Conservation (phyloP, 2,329 filamentous ascomycete species). For the Macrophomina tecta region DNA sequence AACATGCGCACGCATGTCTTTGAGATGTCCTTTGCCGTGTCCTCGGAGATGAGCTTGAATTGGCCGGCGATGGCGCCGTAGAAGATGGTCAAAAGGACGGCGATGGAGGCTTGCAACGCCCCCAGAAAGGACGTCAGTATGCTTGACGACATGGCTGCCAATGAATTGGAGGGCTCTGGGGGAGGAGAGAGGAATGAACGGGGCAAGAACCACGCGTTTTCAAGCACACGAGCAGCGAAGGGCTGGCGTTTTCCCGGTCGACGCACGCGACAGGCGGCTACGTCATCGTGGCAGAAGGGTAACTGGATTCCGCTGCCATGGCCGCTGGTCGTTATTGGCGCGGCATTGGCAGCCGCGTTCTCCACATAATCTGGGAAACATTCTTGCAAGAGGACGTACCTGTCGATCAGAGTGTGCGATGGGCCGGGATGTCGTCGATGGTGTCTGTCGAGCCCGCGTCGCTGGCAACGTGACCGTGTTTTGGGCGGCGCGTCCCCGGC, state of each 20-base stretch:
- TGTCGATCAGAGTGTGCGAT: neutral
- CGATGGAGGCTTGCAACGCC: slow-evolving; percentile 61
- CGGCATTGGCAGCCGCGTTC: neutral
- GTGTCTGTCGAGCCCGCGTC: neutral
- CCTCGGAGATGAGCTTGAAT: slow-evolving; percentile 55
- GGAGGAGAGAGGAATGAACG: neutral
- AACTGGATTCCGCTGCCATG: neutral
- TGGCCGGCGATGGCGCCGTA: slow-evolving; percentile 60
- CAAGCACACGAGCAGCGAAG: slow-evolving; percentile 14
- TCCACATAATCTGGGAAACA: neutral
- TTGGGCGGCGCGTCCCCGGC: neutral
- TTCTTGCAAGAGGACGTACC: neutral
- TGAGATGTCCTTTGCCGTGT: slow-evolving; percentile 59
- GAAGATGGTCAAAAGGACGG: slow-evolving; percentile 60
- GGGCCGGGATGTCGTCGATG: neutral
- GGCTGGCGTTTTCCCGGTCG: neutral
- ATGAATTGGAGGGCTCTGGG: neutral
- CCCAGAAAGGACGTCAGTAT: slow-evolving; percentile 55
- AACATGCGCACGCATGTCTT: slow-evolving; percentile 60
- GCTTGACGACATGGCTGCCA: slow-evolving; percentile 16
- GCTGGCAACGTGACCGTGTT: slow-evolving; percentile 5
- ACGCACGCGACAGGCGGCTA: neutral
- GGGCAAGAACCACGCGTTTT: neutral
- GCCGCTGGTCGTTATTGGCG: neutral
- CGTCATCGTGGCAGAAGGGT: slow-evolving; percentile 1